Base-by-base conservation (phyloP, 352 stramenopile species). In the Pythium chondricola region DNA sequence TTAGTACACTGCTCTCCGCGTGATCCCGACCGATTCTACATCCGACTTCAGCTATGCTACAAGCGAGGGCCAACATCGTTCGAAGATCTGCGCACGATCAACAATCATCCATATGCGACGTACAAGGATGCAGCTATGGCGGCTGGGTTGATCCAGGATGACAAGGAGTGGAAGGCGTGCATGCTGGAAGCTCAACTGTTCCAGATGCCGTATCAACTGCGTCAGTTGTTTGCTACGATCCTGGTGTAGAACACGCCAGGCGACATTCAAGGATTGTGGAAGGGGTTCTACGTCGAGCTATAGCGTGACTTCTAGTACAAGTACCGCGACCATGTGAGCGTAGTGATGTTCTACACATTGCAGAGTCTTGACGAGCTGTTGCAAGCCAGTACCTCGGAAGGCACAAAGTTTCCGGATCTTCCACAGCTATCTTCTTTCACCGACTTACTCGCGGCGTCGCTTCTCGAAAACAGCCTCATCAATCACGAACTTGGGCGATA, bases 221-320 rank as follows among this genome's bases (percentile, higher is more conserved):
- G 55, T 21, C 33, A 65, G 27, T 24, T 67, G 17, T 73, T 71
- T 18, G 46, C 48, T n/a, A 66, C 33, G 1, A 49, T 71, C 0
- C 41, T 71, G 10, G 43, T n/a, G n/a, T n/a, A n/a, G n/a, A n/a
- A n/a, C n/a, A n/a, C n/a, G n/a, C n/a, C n/a, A n/a, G n/a, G n/a
- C n/a, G n/a, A n/a, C n/a, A n/a, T n/a, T n/a, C n/a, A n/a, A n/a
- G n/a, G n/a, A n/a, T n/a, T n/a, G n/a, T n/a, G n/a, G n/a, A n/a
- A n/a, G n/a, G n/a, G n/a, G n/a, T n/a, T n/a, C n/a, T n/a, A n/a
- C n/a, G n/a, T n/a, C n/a, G n/a, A n/a, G n/a, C n/a, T n/a, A n/a
- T n/a, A n/a, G n/a, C n/a, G n/a, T n/a, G n/a, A n/a, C n/a, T n/a
- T n/a, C n/a, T n/a, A n/a, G n/a, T n/a, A n/a, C n/a, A n/a, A n/a